phyloP scores from a whole-genome alignment of 2,329 filamentous ascomycete species.

The Xylariaceae sp. region DNA sequence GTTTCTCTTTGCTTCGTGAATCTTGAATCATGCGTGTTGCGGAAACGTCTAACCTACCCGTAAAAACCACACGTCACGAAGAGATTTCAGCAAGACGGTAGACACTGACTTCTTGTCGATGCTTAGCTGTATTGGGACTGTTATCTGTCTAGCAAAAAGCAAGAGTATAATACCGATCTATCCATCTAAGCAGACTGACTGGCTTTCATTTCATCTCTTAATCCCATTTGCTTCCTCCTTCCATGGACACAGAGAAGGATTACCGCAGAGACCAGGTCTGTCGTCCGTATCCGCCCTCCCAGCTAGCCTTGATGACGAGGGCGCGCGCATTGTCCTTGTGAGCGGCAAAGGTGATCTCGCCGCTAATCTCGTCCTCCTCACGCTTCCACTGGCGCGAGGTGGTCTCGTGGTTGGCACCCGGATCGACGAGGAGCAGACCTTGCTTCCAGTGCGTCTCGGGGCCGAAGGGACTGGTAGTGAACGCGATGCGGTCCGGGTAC shows the following conservation, averaged over 20 bases:
- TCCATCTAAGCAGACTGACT: no score
- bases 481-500: constrained; percentile 61
- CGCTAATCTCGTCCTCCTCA: constrained; percentile 52
- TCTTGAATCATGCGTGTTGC: no score
- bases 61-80: no score
- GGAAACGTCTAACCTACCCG: no score
- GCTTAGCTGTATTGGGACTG: no score
- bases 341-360: constrained; percentile 65
- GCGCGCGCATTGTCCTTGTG: constrained; percentile 64
- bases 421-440: constrained; percentile 65
- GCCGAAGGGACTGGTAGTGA: constrained; percentile 76
- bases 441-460: constrained; percentile 89
- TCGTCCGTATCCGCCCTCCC: constrained; percentile 47
- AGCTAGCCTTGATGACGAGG: constrained; percentile 58
- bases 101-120: no score
- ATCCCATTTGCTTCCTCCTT: neutral
- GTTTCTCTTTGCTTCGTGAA: no score
- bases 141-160: no score
- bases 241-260: neutral
- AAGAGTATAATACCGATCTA: no score
- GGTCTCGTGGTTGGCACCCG: neutral
- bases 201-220: neutral
- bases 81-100: no score
- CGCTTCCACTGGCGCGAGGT: constrained; percentile 37
- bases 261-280: constrained; percentile 41